These are phyloP conservation scores for Penicillium decumbens DNA, from an alignment of 2,329 filamentous ascomycete genomes.

Conservation along the genomic window DNA sequence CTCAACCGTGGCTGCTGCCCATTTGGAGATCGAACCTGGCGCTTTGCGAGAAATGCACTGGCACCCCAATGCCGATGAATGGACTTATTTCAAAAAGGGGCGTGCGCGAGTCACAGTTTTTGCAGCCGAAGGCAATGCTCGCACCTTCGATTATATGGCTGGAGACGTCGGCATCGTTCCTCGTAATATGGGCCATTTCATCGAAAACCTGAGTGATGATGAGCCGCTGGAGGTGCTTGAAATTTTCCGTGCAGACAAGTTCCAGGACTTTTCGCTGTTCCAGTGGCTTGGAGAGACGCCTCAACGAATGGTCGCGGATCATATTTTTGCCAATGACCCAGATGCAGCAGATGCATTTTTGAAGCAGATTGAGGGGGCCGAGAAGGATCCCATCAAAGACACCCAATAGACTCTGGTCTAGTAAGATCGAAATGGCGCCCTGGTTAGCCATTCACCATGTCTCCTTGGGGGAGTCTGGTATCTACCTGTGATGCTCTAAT, in stretches of 20 bases:
- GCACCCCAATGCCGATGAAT: slow-evolving; percentile 74
- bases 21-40: slow-evolving; percentile 64
- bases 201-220: slow-evolving; percentile 68
- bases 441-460: no score
- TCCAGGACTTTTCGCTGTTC: slow-evolving; percentile 68
- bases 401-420: neutral
- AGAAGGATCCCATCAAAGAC: slow-evolving; percentile 39
- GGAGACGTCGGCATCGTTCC: slow-evolving; percentile 74
- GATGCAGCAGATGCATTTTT: slow-evolving; percentile 60
- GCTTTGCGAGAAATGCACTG: slow-evolving; percentile 74
- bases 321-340: slow-evolving; percentile 59
- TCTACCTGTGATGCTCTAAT: no score
- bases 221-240: slow-evolving; percentile 70
- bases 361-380: slow-evolving; percentile 56
- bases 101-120: slow-evolving; percentile 72
- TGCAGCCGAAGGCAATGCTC: slow-evolving; percentile 61
- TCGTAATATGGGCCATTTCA: slow-evolving; percentile 71
- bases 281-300: slow-evolving; percentile 73
- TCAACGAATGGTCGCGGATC: slow-evolving; percentile 49
- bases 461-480: no score
- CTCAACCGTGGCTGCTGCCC: slow-evolving; percentile 66
- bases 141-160: slow-evolving; percentile 69
- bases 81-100: slow-evolving; percentile 70
- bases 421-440: no score
- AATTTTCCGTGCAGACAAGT: slow-evolving; percentile 66